Conservation (phyloP, 1,284 basidiomycete species). For the Rhodofomes roseus region DNA sequence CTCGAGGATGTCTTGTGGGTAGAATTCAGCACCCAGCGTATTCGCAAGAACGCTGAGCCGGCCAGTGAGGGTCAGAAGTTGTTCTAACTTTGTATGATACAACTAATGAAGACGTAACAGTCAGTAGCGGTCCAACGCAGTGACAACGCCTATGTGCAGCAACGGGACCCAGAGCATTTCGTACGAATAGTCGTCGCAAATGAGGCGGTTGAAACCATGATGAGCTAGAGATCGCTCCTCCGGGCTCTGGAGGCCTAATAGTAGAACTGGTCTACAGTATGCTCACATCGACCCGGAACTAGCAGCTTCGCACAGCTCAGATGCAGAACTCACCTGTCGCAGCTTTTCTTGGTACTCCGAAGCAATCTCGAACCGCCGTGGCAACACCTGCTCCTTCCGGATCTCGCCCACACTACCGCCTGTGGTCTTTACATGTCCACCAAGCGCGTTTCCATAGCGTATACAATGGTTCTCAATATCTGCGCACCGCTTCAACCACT, state of each 20-base stretch:
- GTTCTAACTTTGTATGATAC: conserved; percentile 78
- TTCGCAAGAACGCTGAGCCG: conserved; percentile 55
- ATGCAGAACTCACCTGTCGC: conserved; percentile 55
- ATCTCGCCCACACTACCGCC: conserved; percentile 59
- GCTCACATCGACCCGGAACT: too few relatives aligned
- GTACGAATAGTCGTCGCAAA: too few relatives aligned
- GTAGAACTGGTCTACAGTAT: too few relatives aligned
- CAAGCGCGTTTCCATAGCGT: conserved; percentile 62
- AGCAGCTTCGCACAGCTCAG: too few relatives aligned
- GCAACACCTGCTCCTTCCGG: conserved; percentile 55
- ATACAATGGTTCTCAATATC: conserved; percentile 59
- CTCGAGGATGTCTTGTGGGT: conserved; percentile 51
- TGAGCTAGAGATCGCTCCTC: too few relatives aligned
- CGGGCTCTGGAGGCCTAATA: too few relatives aligned
- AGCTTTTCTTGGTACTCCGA: conserved; percentile 69
- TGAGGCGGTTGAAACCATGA: too few relatives aligned
- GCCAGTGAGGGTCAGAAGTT: conserved; percentile 60
- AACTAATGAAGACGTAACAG: conserved; percentile 36
- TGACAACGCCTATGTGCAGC: too few relatives aligned
- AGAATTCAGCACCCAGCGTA: conserved; percentile 62
- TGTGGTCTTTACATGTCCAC: conserved; percentile 62
- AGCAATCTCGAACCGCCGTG: conserved; percentile 62
- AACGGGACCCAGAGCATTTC: too few relatives aligned
- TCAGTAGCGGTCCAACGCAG: not conserved
- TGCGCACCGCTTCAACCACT: conserved; percentile 65